Conservation (phyloP, 495 filamentous ascomycete species). For the Xylaria acuta region DNA sequence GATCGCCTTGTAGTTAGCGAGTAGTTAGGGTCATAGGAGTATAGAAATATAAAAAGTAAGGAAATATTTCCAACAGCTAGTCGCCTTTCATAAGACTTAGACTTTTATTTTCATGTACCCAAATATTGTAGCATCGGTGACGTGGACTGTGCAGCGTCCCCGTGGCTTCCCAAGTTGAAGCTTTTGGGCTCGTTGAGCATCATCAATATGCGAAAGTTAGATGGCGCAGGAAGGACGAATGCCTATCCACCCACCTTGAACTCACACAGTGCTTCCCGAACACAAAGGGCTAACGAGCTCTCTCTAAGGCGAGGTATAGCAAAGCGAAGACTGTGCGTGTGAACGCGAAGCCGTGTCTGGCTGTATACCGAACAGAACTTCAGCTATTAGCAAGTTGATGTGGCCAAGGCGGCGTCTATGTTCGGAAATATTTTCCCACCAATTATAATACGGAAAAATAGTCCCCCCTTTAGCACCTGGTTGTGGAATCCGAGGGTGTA, state of each 20-base stretch:
- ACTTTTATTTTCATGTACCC: neutral
- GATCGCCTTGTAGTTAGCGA: neutral
- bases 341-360: neutral
- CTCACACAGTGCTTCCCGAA: neutral
- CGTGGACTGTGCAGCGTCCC: neutral
- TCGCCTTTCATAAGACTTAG: neutral
- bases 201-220: neutral
- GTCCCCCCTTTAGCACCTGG: neutral
- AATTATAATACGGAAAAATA: neutral
- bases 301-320: neutral
- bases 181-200: neutral
- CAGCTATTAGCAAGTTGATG: neutral
- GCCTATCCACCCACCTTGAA: neutral
- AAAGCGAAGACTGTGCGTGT: no score
- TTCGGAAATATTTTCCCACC: constrained; percentile 24
- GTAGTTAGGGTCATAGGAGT: neutral
- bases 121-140: neutral
- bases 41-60: neutral
- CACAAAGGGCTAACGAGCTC: neutral
- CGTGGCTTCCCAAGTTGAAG: neutral
- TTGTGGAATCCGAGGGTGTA: neutral
- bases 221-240: neutral
- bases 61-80: neutral
- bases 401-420: neutral
- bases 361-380: neutral